These are phyloP conservation scores for Xylariaceae sp. DNA, from an alignment of 2,329 filamentous ascomycete genomes.

Conservation along the genomic window DNA sequence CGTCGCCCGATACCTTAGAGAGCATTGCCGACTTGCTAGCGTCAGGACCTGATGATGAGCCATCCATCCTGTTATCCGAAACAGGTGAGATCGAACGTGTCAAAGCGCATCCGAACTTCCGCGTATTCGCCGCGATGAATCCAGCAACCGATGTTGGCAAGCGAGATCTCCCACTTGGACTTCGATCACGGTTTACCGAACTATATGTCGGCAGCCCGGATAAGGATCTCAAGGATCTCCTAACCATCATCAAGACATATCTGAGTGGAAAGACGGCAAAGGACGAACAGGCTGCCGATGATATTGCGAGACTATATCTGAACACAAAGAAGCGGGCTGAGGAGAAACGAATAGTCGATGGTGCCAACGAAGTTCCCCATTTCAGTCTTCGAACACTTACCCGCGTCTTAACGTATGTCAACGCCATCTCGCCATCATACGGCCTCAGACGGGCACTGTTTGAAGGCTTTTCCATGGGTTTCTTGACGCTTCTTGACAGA, in stretches of 20 bases:
- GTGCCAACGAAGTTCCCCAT: slow-evolving; percentile 91
- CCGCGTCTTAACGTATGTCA: slow-evolving; percentile 80
- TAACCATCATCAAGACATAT: slow-evolving; percentile 84
- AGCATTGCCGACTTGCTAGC: slow-evolving; percentile 84
- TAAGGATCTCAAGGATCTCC: slow-evolving; percentile 75
- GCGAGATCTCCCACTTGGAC: slow-evolving; percentile 80
- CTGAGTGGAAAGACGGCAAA: slow-evolving; percentile 65
- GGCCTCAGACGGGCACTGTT: slow-evolving; percentile 80
- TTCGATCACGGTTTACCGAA: slow-evolving; percentile 91
- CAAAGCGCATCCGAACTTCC: slow-evolving; percentile 83
- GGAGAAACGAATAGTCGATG: slow-evolving; percentile 83
- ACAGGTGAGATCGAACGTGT: slow-evolving; percentile 90
- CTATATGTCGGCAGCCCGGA: slow-evolving; percentile 92
- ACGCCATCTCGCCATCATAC: slow-evolving; percentile 77
- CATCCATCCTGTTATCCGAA: slow-evolving; percentile 85
- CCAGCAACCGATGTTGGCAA: slow-evolving; percentile 97
- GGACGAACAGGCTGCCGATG: slow-evolving; percentile 67
- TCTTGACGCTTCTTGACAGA: slow-evolving; percentile 79
- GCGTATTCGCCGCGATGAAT: slow-evolving; percentile 98
- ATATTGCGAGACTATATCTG: slow-evolving; percentile 82
- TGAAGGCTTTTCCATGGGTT: slow-evolving; percentile 98
- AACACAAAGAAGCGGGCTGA: slow-evolving; percentile 77
- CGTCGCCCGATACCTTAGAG: slow-evolving; percentile 89
- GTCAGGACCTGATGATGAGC: slow-evolving; percentile 62
- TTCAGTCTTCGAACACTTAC: slow-evolving; percentile 95